Percentiles rank a stretch among this genome's conserved stretches.
Evolutionary conservation across 495 filamentous ascomycete genomes (phyloP).

Genomic region (Aspergillus sparsus): DNA sequence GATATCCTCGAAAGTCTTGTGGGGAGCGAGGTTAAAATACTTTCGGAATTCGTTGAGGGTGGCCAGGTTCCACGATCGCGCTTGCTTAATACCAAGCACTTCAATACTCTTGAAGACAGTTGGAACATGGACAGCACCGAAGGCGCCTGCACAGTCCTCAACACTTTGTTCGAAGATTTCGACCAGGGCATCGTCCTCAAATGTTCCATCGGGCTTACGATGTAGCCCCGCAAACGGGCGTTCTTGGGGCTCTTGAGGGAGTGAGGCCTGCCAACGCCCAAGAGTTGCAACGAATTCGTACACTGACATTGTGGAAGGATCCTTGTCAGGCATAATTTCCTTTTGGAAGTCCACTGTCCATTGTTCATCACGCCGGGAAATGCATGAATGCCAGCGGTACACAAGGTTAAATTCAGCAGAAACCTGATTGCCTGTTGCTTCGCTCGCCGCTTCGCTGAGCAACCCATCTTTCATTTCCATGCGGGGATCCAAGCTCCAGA

Average conservation of each 20-base stretch:
- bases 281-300: slow-evolving; percentile 62
- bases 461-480: slow-evolving; percentile 50
- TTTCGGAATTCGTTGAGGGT: slow-evolving; percentile 86
- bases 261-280: slow-evolving; percentile 54
- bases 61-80: slow-evolving; percentile 77
- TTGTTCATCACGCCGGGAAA: slow-evolving; percentile 69
- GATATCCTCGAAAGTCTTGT: slow-evolving; percentile 82
- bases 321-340: slow-evolving; percentile 58
- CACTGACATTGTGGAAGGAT: slow-evolving; percentile 50
- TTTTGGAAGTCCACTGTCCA: slow-evolving; percentile 71
- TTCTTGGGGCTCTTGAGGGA: slow-evolving; percentile 63
- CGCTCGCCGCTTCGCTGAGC: slow-evolving; percentile 37
- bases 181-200: slow-evolving; percentile 68
- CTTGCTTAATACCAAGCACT: slow-evolving; percentile 83
- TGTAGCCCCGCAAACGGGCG: slow-evolving; percentile 65
- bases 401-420: slow-evolving; percentile 77
- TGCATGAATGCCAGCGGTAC: slow-evolving; percentile 80
- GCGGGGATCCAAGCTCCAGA: slow-evolving; percentile 77
- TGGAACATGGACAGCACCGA: slow-evolving; percentile 76
- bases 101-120: slow-evolving; percentile 72
- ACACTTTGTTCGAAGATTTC: slow-evolving; percentile 65
- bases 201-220: slow-evolving; percentile 59
- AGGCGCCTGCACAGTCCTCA: slow-evolving; percentile 58
- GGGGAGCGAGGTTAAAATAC: slow-evolving; percentile 73
- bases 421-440: slow-evolving; percentile 66